Percentiles rank a stretch among this genome's conserved stretches.
These are phyloP conservation scores for Cladophialophora bantiana DNA, from an alignment of 2,329 filamentous ascomycete species.

Conservation along the genomic window DNA sequence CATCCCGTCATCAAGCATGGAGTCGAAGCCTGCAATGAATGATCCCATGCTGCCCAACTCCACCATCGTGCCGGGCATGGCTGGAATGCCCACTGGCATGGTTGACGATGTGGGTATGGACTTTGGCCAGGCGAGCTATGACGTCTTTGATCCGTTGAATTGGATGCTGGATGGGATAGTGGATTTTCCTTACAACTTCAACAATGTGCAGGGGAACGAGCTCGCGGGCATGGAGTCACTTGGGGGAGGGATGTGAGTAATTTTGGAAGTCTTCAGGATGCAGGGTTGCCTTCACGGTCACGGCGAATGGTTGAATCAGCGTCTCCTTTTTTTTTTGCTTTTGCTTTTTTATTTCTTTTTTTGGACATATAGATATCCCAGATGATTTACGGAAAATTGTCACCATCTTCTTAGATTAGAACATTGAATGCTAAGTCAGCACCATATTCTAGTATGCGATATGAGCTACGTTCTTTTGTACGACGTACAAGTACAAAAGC, in stretches of 20 bases:
- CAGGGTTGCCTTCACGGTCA: background rate
- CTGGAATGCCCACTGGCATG: slow-evolving; percentile 40
- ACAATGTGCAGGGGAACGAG: slow-evolving; percentile 21
- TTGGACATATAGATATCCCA: slow-evolving; percentile 10
- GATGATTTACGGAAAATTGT: background rate
- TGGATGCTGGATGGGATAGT: slow-evolving; percentile 91
- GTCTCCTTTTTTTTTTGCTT: background rate
- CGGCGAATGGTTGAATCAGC: background rate
- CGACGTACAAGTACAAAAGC: background rate
- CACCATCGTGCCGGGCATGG: slow-evolving; percentile 40
- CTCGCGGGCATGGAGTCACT: slow-evolving; percentile 27
- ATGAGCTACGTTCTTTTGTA: background rate
- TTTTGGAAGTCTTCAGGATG: background rate
- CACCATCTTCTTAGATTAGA: background rate
- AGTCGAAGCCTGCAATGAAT: slow-evolving; percentile 12
- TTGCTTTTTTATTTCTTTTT: background rate
- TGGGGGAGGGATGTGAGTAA: slow-evolving; percentile 24
- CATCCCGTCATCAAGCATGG: slow-evolving; percentile 17
- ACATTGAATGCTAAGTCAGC: background rate
- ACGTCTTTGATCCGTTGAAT: slow-evolving; percentile 90
- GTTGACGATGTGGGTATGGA: slow-evolving; percentile 37
- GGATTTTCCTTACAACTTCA: slow-evolving; percentile 71
- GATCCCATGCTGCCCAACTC: slow-evolving; percentile 32
- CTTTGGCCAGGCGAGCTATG: slow-evolving; percentile 66
- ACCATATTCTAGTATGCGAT: background rate